Conservation (phyloP, 208 protist genomes). For the Leishmania mexicana region DNA sequence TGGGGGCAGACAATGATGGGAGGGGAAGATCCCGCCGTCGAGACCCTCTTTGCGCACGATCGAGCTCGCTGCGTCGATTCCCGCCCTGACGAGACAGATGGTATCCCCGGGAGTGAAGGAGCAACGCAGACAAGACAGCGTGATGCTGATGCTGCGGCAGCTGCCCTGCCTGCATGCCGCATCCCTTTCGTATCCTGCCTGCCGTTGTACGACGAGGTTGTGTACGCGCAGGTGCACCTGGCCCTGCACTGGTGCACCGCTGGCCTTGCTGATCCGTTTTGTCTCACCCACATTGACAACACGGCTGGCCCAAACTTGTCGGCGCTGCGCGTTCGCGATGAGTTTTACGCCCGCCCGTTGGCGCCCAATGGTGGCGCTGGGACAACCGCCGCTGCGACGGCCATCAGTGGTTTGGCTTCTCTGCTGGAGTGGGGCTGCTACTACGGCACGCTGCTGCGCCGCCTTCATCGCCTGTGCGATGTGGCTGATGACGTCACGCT, state of each 20-base stretch:
- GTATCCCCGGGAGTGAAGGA: not conserved
- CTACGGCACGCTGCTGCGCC: constrained; percentile 70
- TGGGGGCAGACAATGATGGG: not conserved
- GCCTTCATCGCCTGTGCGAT: constrained; percentile 57
- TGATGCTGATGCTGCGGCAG: not conserved
- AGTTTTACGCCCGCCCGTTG: constrained; percentile 12
- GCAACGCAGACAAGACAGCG: not conserved
- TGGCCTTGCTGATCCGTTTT: constrained; percentile 65
- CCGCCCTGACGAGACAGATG: not conserved
- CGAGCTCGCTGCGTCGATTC: not conserved
- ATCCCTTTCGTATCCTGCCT: constrained; percentile 38
- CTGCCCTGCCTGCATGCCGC: constrained; percentile 14
- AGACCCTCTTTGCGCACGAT: not conserved
- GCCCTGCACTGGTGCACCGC: constrained; percentile 72
- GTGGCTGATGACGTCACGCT: constrained; percentile 39
- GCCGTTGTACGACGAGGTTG: constrained; percentile 37
- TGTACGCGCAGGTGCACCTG: constrained; percentile 65
- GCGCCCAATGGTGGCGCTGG: not conserved
- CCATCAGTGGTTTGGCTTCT: constrained; percentile 32
- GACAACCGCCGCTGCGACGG: not conserved
- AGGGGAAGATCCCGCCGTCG: constrained; percentile 4
- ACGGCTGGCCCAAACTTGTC: constrained; percentile 9
- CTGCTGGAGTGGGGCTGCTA: constrained; percentile 74
- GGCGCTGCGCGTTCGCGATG: constrained; percentile 21
- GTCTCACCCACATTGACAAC: constrained; percentile 33